Conservation (phyloP, 2,329 filamentous ascomycete species). For the Thielaviopsis cerberus region DNA sequence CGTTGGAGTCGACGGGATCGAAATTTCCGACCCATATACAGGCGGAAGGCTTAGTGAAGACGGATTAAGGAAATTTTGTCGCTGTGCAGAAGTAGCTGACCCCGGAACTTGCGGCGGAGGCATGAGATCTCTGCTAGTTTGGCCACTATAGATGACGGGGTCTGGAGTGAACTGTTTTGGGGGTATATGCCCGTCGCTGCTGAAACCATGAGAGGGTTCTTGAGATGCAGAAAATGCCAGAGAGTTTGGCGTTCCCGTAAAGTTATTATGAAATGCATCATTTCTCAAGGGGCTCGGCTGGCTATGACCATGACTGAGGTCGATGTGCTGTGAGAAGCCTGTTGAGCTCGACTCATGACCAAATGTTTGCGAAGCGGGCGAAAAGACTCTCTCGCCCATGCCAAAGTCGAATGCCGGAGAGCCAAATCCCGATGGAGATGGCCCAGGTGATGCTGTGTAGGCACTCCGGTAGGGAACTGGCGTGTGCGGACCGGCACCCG, state of each 20-base stretch:
- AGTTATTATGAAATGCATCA: neutral
- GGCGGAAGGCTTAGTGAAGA: neutral
- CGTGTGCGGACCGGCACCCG: neutral
- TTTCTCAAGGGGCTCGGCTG: neutral
- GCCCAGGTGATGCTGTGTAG: constrained; percentile 9
- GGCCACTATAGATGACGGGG: neutral
- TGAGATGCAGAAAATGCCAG: neutral
- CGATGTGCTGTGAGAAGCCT: neutral
- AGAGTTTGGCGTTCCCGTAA: neutral
- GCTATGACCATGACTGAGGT: neutral
- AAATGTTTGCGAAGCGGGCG: neutral
- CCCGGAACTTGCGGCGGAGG: neutral
- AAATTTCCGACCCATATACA: neutral
- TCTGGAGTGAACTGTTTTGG: neutral
- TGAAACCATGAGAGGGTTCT: neutral
- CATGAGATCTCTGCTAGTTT: neutral
- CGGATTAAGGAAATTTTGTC: neutral
- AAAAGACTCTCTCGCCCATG: neutral
- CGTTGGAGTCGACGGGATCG: neutral
- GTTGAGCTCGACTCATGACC: neutral
- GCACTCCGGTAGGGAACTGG: neutral
- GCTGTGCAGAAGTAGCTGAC: neutral
- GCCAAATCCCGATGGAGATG: neutral
- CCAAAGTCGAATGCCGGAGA: neutral
- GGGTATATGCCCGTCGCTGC: neutral